Base-by-base conservation (phyloP, 2,329 filamentous ascomycete genomes). In the Davidsoniella eucalypti region DNA sequence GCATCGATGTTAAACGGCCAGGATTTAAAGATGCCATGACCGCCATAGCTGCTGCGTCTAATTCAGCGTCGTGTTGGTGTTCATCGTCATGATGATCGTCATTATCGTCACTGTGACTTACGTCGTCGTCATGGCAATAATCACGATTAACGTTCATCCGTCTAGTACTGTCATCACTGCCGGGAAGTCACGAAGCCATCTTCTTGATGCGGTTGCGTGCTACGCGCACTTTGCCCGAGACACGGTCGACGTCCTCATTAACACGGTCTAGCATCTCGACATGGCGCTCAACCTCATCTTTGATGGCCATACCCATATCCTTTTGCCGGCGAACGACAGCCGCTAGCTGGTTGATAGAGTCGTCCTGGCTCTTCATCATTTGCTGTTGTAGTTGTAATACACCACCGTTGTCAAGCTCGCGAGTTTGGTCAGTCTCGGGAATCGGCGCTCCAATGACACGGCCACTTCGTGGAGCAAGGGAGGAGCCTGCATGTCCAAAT, bases 231-330 rank as follows among this genome's bases (percentile, higher is more conserved):
- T 90, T 90, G 54, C 72, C 72, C 41, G 73, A 70, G 14, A 87
- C 68, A 5, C 80, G 68, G 54, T 80, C 76, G 2, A 73, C 72
- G 63, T 87, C 82, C 50, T 78, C 69, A 55, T 82, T 79, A 54
- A 87, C 61, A 56, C 76, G 63, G 10, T 76, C 73, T 26, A 92
- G 67, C 74, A 87, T 76, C 61, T 77, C 72, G 50, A 78, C 82
- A 67, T 90, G 84, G 56, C 76, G 64, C 49, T 78, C 73, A 51
- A 88, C 71, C 67, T 90, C 85, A 46, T 80, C 74, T 55, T 84
- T 75, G 59, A 92, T 88, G 51, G 78, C 73, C 44, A 85, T 67
- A 0, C 84, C 84, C 75, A 90, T 84, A 64, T 87, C 80, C 59
- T 76, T 80, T 67, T 90, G 82, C 52, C 82, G 68, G 44, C 78